Evolutionary conservation across 2,329 filamentous ascomycete species (phyloP), one percentile per base, ranked within the genome.

Genomic region (Daldinia eschscholtzii): DNA sequence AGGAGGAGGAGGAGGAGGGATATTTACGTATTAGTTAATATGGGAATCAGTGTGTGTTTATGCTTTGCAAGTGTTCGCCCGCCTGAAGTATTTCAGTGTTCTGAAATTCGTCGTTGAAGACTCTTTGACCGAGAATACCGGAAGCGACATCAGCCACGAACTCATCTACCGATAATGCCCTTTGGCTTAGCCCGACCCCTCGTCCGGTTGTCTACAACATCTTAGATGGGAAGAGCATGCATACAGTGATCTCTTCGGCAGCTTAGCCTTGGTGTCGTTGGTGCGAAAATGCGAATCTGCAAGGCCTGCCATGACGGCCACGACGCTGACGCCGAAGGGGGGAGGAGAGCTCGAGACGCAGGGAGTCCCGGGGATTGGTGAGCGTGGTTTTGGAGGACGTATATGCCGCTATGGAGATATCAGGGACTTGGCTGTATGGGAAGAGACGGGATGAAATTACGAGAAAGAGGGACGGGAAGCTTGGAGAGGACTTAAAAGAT

Each of bases 11-110:
- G 20, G 2, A 23, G 48, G 33, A 50, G 52, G 30, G 63, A 57
- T 63, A 57, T 57, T 57, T 57, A 18, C 26, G 33, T 13, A 13
- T 39, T 39, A 57, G 13, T 42, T 44, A 57, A 28, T 28, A 28
- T 42, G 39, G 39, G 39, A 42, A 35, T 6, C 6, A 18, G 1
- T 20, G 42, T 20, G 42, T 44, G 42, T 23, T 23, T 44, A 12
- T 35, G 42, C 20, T 44, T 44, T 44, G 20, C 4, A 23, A 23
- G 20, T 23, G 20, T 23, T 23, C 20, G 20, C 20, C 20, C 2
- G 20, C 20, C 20, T 23, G 20, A 23, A 23, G 20, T 23, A 23
- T 23, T 23, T 23, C 20, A 23, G 20, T 23, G 20, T 23, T 23
- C 20, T 23, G 20, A 23, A 23, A 23, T 23, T 23, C 20, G 20